Percentiles rank a stretch among this genome's conserved stretches.
Evolutionary conservation across 2,329 filamentous ascomycete species (phyloP).

Genomic region (Ophiocordyceps sinensis): DNA sequence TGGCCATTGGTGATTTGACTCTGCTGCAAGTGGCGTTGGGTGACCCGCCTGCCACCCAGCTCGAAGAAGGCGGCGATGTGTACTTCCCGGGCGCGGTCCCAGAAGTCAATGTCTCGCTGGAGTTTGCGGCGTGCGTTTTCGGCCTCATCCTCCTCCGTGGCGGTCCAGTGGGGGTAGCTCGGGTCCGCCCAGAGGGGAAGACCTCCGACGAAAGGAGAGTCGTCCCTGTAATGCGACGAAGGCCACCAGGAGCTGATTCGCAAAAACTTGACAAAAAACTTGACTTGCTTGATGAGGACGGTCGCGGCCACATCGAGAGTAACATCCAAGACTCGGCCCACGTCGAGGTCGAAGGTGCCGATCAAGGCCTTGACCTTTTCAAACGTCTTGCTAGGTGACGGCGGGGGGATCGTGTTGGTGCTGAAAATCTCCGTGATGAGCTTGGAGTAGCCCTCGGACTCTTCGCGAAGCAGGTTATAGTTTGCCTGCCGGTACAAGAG

Average conservation of each 20-base stretch:
- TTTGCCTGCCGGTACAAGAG: slow-evolving; percentile 90
- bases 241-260: slow-evolving; percentile 97
- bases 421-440: slow-evolving; percentile 92
- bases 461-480: slow-evolving; percentile 89
- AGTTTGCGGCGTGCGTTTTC: slow-evolving; percentile 40
- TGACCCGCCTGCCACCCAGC: slow-evolving; percentile 57
- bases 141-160: slow-evolving; percentile 54
- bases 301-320: slow-evolving; percentile 91
- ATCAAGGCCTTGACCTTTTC: slow-evolving; percentile 89
- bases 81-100: slow-evolving; percentile 60
- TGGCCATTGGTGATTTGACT: slow-evolving; percentile 22
- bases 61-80: slow-evolving; percentile 83
- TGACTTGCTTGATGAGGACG: slow-evolving; percentile 79
- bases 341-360: slow-evolving; percentile 92
- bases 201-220: slow-evolving; percentile 36
- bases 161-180: slow-evolving; percentile 45
- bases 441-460: slow-evolving; percentile 94
- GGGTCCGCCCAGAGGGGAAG: slow-evolving; percentile 81
- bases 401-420: slow-evolving; percentile 59
- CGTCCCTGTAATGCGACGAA: slow-evolving; percentile 34
- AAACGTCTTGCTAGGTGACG: slow-evolving; percentile 68
- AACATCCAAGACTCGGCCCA: slow-evolving; percentile 85
- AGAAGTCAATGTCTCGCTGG: slow-evolving; percentile 62
- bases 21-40: slow-evolving; percentile 39
- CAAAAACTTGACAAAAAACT: slow-evolving; percentile 89